Evolutionary conservation across 1,284 basidiomycete species (phyloP).

Genomic region (Cystobasidiaceae sp.): DNA sequence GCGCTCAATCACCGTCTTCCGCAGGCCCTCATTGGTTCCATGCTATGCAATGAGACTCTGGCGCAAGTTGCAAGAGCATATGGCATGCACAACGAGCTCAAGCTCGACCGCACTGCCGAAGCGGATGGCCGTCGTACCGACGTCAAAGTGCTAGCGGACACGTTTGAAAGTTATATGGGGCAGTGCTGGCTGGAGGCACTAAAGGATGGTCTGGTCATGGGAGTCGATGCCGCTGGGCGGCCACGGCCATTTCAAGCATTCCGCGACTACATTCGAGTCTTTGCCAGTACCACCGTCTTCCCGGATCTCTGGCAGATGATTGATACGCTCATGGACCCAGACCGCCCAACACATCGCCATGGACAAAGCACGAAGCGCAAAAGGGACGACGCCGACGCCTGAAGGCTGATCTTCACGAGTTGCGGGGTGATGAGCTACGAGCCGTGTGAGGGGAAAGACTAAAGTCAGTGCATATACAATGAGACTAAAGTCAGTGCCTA

Average conservation of each 20-base stretch:
- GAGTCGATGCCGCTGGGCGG: neutral
- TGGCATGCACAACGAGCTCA: neutral
- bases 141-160: neutral
- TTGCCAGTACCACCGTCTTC: neutral
- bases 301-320: neutral
- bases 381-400: too few relatives aligned
- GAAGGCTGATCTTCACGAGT: too few relatives aligned
- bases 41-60: neutral
- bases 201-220: neutral
- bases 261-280: neutral
- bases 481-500: too few relatives aligned
- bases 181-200: neutral
- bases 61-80: neutral
- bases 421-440: too few relatives aligned
- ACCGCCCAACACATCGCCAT: too few relatives aligned
- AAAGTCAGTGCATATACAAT: too few relatives aligned
- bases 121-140: neutral
- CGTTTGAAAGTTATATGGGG: neutral
- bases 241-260: neutral
- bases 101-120: neutral
- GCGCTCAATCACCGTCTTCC: neutral
- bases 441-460: too few relatives aligned
- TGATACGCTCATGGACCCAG: neutral
- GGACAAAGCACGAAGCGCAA: too few relatives aligned
- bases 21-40: neutral